Conservation (phyloP, 2,329 filamentous ascomycete species). For the Epichloe brachyelytri region DNA sequence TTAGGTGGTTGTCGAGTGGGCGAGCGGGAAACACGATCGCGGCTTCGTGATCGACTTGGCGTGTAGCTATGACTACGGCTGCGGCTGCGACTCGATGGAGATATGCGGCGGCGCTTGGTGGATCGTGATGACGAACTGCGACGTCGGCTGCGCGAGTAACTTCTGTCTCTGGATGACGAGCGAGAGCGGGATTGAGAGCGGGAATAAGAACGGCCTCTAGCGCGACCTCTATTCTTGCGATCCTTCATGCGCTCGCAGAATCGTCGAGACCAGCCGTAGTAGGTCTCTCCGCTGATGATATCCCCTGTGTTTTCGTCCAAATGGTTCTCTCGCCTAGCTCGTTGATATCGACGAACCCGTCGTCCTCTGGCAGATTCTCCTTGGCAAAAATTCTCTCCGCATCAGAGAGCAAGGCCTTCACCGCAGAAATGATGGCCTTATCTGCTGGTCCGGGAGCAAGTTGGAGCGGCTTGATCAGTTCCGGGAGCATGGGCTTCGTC, state of each 20-base stretch:
- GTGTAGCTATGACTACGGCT: slow-evolving; percentile 11
- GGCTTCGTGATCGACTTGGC: slow-evolving; percentile 13
- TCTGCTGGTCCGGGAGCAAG: slow-evolving; percentile 57
- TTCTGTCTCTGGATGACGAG: slow-evolving; percentile 13
- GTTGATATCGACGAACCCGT: slow-evolving; percentile 51
- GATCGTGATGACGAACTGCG: slow-evolving; percentile 18
- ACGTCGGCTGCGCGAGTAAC: slow-evolving; percentile 17
- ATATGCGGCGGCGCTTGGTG: slow-evolving; percentile 18
- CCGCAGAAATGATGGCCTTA: slow-evolving; percentile 48
- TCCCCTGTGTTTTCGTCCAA: slow-evolving; percentile 55
- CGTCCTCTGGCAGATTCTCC: slow-evolving; percentile 33
- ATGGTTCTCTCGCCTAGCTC: slow-evolving; percentile 59
- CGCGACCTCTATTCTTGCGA: slow-evolving; percentile 20
- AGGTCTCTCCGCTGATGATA: slow-evolving; percentile 54
- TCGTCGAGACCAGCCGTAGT: slow-evolving; percentile 74
- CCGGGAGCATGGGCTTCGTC: slow-evolving; percentile 57
- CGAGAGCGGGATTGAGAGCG: slow-evolving; percentile 16
- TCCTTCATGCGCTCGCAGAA: slow-evolving; percentile 76
- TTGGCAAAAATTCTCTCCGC: slow-evolving; percentile 55
- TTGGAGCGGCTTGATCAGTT: slow-evolving; percentile 58
- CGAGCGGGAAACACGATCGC: slow-evolving; percentile 11
- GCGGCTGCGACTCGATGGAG: slow-evolving; percentile 12
- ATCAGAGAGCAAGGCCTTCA: slow-evolving; percentile 58
- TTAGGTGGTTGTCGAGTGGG: not conserved
- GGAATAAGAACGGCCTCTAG: slow-evolving; percentile 23